Conservation (phyloP, 1,284 basidiomycete species). For the Athelia sp. region DNA sequence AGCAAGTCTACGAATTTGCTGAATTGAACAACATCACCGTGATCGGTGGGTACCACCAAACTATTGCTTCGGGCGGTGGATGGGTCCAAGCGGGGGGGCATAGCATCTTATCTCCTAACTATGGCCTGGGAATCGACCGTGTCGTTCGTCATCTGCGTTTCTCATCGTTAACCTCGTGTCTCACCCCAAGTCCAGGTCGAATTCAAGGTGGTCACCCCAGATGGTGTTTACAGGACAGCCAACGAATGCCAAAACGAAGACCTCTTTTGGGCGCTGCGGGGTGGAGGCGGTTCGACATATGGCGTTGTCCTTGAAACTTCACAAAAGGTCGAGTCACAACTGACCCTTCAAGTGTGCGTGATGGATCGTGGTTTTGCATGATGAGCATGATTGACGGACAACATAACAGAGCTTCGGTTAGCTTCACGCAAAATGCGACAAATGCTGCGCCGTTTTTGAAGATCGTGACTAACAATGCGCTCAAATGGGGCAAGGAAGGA, state of each 20-base stretch:
- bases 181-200: slow-evolving; percentile 5
- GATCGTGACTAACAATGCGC: slow-evolving; percentile 9
- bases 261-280: slow-evolving; percentile 28
- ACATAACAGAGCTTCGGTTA: background rate
- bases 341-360: slow-evolving; percentile 7
- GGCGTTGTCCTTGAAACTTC: slow-evolving; percentile 11
- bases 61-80: slow-evolving; percentile 25
- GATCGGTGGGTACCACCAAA: slow-evolving; percentile 26
- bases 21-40: slow-evolving; percentile 26
- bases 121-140: slow-evolving; percentile 19
- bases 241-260: slow-evolving; percentile 30
- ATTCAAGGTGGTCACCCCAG: slow-evolving; percentile 14
- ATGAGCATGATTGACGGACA: too few species aligned
- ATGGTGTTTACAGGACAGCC: slow-evolving; percentile 16
- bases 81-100: slow-evolving; percentile 24
- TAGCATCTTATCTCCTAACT: slow-evolving; percentile 13
- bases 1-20: slow-evolving; percentile 25
- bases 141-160: slow-evolving; percentile 7
- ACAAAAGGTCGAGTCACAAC: slow-evolving; percentile 5
- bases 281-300: slow-evolving; percentile 21
- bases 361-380: too few species aligned
- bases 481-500: slow-evolving; percentile 12
- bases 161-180: background rate
- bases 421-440: slow-evolving; percentile 4
- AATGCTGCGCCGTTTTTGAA: slow-evolving; percentile 14